phyloP scores from a whole-genome alignment of 208 protist species.

The Giardia duodenalis region DNA sequence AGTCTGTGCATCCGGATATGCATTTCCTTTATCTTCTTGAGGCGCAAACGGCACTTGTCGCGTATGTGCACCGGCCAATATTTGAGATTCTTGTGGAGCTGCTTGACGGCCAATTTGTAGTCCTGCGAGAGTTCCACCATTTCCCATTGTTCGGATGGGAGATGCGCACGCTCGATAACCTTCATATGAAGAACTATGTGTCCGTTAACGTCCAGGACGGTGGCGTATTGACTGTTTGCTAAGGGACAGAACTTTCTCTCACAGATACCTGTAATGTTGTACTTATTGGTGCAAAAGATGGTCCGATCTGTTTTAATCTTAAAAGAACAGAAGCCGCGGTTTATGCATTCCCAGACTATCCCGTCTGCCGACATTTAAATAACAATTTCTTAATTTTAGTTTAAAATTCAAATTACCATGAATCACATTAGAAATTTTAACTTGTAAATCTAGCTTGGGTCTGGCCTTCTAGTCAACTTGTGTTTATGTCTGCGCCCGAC shows the following conservation, averaged over 20 bases:
- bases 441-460: too few relatives aligned
- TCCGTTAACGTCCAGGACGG: constrained; percentile 83
- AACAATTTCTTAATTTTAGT: too few relatives aligned
- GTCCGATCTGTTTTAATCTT: constrained; percentile 55
- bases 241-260: constrained; percentile 81
- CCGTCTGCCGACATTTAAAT: constrained; percentile 1
- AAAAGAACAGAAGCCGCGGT: constrained; percentile 64
- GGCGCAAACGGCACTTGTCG: constrained; percentile 71
- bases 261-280: constrained; percentile 93
- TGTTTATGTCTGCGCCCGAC: too few relatives aligned
- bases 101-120: constrained; percentile 70
- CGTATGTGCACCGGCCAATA: constrained; percentile 61
- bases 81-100: constrained; percentile 79
- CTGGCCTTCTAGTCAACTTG: too few relatives aligned
- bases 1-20: constrained; percentile 5
- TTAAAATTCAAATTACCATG: too few relatives aligned
- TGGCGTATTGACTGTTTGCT: constrained; percentile 90
- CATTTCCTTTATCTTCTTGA: constrained; percentile 72
- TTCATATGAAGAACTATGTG: constrained; percentile 89
- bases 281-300: constrained; percentile 88
- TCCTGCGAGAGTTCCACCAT: constrained; percentile 79
- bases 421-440: too few relatives aligned
- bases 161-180: constrained; percentile 88
- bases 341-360: constrained; percentile 67
- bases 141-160: constrained; percentile 87